Evolutionary conservation across 495 filamentous ascomycete species (phyloP), one percentile per base, ranked within the genome.

Genomic region (Penicillium ucsense): DNA sequence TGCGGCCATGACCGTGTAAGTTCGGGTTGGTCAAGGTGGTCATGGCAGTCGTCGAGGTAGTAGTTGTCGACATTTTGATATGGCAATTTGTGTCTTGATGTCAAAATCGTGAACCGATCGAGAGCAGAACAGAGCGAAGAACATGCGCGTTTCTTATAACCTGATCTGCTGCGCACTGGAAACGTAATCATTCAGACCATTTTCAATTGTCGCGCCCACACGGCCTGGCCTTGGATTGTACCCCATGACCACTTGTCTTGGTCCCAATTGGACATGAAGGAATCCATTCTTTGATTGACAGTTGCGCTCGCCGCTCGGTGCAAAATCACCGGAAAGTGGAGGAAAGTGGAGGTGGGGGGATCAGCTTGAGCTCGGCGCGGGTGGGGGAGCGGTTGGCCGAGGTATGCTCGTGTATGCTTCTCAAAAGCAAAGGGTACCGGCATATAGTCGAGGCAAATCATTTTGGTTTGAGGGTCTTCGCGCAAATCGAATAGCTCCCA

Each of bases 21-120:
- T 49, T 49, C 8, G 45, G 38, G 11, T 49, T 49, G 9, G 6
- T 20, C 31, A 31, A 33, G 9, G 42, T 27, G 9, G 47, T 38
- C 30, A 42, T 11, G 41, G 48, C 62, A 29, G 44, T 64, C 0
- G 61, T 56, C 31, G 41, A 48, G 3, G 55, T 45, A 38, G 40
- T 7, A 40, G 39, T 31, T 30, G 39, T n/a, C 28, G 48, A 48
- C 47, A 50, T 50, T 37, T 41, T 45, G 7, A 33, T 27, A 2
- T 4, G 9, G 35, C 20, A 20, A 20, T 2, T 2, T 20, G 20
- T 20, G 20, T 20, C 20, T 20, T 20, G 20, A 20, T 20, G 20
- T 20, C 20, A 20, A 20, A 20, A 20, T 20, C 2, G 20, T 1
- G 20, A 20, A 20, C 20, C 20, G 20, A 20, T 20, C 20, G 20